phyloP scores from a whole-genome alignment of 2,329 filamentous ascomycete genomes.

The Hypoxylon sp. region DNA sequence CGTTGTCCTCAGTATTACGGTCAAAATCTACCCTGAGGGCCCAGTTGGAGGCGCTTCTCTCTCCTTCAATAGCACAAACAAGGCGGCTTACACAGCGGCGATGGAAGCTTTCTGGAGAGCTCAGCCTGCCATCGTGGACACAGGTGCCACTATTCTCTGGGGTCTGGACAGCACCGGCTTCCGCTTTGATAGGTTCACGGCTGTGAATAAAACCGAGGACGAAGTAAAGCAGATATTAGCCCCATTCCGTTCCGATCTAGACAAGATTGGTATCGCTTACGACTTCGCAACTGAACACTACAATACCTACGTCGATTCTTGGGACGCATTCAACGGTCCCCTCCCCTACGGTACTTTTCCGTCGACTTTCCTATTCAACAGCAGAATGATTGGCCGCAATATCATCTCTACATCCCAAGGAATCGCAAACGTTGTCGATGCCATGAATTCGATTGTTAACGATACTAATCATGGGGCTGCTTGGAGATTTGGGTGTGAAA shows the following conservation, averaged over 20 bases:
- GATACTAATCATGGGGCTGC: constrained; percentile 3
- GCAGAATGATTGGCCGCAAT: not conserved
- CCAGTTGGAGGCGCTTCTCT: constrained; percentile 11
- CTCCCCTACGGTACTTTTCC: not conserved
- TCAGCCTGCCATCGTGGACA: not conserved
- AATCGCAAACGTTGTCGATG: not conserved
- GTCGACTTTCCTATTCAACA: not conserved
- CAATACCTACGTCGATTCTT: not conserved
- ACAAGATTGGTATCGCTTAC: not conserved
- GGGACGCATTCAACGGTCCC: not conserved
- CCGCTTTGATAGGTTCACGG: not conserved
- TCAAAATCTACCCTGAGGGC: constrained; percentile 60
- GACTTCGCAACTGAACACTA: not conserved
- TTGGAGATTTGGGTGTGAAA: constrained; percentile 27
- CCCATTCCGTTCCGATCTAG: not conserved
- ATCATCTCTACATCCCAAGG: not conserved
- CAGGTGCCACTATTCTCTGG: not conserved
- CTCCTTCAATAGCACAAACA: constrained; percentile 9
- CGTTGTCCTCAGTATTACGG: constrained; percentile 65
- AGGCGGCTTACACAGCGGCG: not conserved
- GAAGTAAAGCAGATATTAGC: not conserved
- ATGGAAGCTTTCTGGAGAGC: not conserved
- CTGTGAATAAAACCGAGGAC: not conserved
- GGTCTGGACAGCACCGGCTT: not conserved
- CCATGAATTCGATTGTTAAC: constrained; percentile 1